Conservation (phyloP, 495 filamentous ascomycete species). For the Neurospora terricola region DNA sequence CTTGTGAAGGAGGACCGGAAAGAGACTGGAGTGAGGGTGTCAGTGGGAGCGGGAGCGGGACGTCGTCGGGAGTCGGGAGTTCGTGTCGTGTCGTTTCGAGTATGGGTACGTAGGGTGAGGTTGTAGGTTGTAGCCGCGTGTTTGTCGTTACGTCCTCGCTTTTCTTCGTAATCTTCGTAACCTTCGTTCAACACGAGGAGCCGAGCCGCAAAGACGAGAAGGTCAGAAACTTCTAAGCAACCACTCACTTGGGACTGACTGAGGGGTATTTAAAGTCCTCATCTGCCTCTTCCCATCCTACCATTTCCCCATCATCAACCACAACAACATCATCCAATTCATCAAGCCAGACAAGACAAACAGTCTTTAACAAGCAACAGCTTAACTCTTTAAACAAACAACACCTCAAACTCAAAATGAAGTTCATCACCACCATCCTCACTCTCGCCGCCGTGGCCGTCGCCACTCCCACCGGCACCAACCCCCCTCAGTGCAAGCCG, state of each 20-base stretch:
- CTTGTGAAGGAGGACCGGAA: not conserved
- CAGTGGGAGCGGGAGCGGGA: not conserved
- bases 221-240: not conserved
- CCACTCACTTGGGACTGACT: not conserved
- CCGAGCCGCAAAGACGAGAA: not conserved
- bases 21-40: no score
- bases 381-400: not conserved
- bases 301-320: not conserved
- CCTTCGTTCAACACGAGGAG: not conserved
- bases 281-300: not conserved
- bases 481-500: slow-evolving; percentile 11
- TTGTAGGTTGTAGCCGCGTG: not conserved
- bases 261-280: not conserved
- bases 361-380: not conserved
- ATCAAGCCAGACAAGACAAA: not conserved
- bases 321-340: not conserved
- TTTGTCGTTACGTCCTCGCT: not conserved
- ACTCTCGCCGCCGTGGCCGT: slow-evolving; percentile 11
- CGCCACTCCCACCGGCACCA: slow-evolving; percentile 4
- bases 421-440: slow-evolving; percentile 12
- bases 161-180: not conserved
- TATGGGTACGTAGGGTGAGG: not conserved
- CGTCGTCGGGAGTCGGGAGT: not conserved
- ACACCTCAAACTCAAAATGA: slow-evolving; percentile 11
- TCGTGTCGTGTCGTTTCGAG: not conserved